These are phyloP conservation scores for Aspergillus olivimuriae DNA, from an alignment of 495 filamentous ascomycete genomes.

Conservation along the genomic window DNA sequence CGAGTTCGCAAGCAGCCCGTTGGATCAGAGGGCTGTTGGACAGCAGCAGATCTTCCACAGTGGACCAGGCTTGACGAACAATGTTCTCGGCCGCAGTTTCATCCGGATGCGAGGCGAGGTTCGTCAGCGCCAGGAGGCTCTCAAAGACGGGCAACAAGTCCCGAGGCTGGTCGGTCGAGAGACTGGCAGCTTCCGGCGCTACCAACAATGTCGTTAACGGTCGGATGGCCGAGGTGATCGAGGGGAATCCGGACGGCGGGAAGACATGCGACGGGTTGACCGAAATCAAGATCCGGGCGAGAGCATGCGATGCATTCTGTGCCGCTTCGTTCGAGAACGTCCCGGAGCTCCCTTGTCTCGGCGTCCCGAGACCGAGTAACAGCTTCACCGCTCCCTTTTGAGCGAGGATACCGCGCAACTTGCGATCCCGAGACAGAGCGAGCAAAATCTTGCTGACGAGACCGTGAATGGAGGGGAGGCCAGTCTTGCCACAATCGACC, in stretches of 20 bases:
- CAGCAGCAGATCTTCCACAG: conserved; percentile 76
- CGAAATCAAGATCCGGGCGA: conserved; percentile 88
- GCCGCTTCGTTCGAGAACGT: conserved; percentile 39
- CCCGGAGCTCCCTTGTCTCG: conserved; percentile 43
- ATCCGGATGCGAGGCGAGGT: conserved; percentile 75
- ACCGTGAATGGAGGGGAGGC: conserved; percentile 60
- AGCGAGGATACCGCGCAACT: conserved; percentile 68
- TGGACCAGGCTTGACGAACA: conserved; percentile 62
- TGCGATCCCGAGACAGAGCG: conserved; percentile 63
- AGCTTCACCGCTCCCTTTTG: conserved; percentile 90
- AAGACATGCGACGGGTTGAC: conserved; percentile 84
- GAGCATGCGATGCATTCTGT: conserved; percentile 68
- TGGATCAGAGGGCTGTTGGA: conserved; percentile 68
- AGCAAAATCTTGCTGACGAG: conserved; percentile 67
- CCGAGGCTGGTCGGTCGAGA: conserved; percentile 53
- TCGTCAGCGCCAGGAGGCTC: conserved; percentile 83
- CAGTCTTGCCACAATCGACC: conserved; percentile 57
- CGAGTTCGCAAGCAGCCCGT: conserved; percentile 77
- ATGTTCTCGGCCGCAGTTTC: conserved; percentile 61
- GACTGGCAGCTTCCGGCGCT: conserved; percentile 33
- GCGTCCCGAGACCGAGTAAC: conserved; percentile 59
- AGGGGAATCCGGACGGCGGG: conserved; percentile 62
- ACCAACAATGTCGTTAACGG: conserved; percentile 68
- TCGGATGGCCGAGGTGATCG: conserved; percentile 69
- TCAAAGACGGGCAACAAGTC: conserved; percentile 90